A percentile compares a stretch with the other conserved stretches of the same genome.
These are phyloP conservation scores for Neophaeococcomyces aloes DNA, from an alignment of 2,329 filamentous ascomycete species.

Conservation along the genomic window DNA sequence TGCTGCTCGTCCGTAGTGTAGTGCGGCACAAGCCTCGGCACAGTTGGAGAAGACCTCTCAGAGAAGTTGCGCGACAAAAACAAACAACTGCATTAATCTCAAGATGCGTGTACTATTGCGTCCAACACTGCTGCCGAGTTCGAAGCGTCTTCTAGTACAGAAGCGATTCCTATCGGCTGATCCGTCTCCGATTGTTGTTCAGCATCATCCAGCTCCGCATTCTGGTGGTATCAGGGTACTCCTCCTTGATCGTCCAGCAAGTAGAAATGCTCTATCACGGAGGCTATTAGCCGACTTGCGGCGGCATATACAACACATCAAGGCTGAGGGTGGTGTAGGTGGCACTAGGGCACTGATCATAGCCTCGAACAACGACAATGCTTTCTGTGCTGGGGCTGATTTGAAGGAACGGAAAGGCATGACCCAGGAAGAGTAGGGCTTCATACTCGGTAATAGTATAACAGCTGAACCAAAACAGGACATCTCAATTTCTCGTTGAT, in stretches of 20 bases:
- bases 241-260: constrained; percentile 70
- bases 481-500: constrained; percentile 62
- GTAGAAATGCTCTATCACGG: constrained; percentile 83
- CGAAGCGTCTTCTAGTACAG: background rate
- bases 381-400: constrained; percentile 91
- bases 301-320: constrained; percentile 61
- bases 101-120: constrained; percentile 12
- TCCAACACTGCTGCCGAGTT: background rate
- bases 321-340: constrained; percentile 46
- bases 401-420: constrained; percentile 78
- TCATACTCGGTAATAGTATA: background rate
- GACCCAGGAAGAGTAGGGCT: constrained; percentile 61
- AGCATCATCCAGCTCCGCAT: constrained; percentile 64
- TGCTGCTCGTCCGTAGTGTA: too few relatives aligned
- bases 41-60: background rate
- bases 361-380: constrained; percentile 71
- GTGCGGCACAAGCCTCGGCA: too few relatives aligned
- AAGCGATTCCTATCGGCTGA: constrained; percentile 9
- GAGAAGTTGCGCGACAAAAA: background rate
- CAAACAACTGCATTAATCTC: background rate
- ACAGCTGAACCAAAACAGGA: constrained; percentile 43
- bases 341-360: constrained; percentile 71
- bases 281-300: constrained; percentile 63
- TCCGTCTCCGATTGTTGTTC: constrained; percentile 48
- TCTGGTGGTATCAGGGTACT: constrained; percentile 79